Evolutionary conservation across 192 early-diverging fungal genomes (phyloP).

Genomic region (Thamnidium elegans): DNA sequence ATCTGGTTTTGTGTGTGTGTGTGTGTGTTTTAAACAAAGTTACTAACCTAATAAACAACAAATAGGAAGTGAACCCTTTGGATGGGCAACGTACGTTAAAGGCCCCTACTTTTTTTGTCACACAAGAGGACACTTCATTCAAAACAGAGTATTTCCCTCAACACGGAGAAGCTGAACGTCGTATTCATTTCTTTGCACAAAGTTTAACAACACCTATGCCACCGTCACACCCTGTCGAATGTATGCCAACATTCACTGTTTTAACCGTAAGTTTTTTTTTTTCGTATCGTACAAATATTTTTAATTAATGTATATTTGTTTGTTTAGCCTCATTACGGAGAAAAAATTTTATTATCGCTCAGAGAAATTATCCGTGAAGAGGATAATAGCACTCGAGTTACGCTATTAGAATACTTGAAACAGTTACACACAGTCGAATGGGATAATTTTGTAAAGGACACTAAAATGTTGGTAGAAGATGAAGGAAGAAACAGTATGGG

Average conservation of each 20-base stretch:
- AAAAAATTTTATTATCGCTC: slow-evolving; percentile 79
- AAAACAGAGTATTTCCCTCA: slow-evolving; percentile 70
- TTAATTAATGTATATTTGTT: background rate
- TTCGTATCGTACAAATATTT: background rate
- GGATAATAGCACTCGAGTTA: slow-evolving; percentile 77
- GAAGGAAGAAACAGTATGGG: slow-evolving; percentile 32
- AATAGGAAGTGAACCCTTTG: slow-evolving; percentile 32
- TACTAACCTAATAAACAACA: background rate
- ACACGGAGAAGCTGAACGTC: slow-evolving; percentile 77
- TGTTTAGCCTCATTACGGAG: slow-evolving; percentile 70
- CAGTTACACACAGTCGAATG: slow-evolving; percentile 78
- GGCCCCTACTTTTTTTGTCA: slow-evolving; percentile 73
- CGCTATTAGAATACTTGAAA: slow-evolving; percentile 79
- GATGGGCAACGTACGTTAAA: slow-evolving; percentile 67
- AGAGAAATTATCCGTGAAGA: slow-evolving; percentile 83
- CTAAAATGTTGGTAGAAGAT: slow-evolving; percentile 75
- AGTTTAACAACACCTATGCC: slow-evolving; percentile 79
- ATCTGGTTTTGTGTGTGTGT: background rate
- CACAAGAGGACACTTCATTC: slow-evolving; percentile 71
- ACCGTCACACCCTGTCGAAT: slow-evolving; percentile 72
- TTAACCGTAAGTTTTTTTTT: slow-evolving; percentile 45
- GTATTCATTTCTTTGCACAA: slow-evolving; percentile 85
- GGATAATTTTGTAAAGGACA: slow-evolving; percentile 90
- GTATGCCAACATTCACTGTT: slow-evolving; percentile 85
- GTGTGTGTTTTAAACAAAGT: background rate